A percentile compares a stretch with the other conserved stretches of the same genome.
These are phyloP conservation scores for Neonectria neomacrospora DNA, from an alignment of 2,329 filamentous ascomycete species.

Conservation along the genomic window DNA sequence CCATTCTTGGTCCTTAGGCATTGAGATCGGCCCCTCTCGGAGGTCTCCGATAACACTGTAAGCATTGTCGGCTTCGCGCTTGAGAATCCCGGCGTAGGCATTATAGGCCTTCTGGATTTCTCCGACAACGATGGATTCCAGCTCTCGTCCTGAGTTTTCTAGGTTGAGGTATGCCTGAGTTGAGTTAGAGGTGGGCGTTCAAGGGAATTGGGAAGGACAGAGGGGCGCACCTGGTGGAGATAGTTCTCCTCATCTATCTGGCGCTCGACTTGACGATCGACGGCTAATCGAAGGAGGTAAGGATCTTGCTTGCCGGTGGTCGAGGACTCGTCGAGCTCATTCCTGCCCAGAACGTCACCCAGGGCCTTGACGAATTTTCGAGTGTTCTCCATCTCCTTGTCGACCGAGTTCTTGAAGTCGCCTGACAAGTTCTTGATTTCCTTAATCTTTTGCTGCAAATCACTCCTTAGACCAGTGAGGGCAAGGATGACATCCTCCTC, in stretches of 20 bases:
- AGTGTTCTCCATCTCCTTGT: constrained; percentile 92
- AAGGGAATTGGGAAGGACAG: too few relatives aligned
- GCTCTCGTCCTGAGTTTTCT: constrained; percentile 91
- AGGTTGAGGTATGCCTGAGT: constrained; percentile 89
- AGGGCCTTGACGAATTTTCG: constrained; percentile 80
- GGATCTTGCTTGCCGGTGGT: constrained; percentile 91
- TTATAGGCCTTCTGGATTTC: constrained; percentile 99
- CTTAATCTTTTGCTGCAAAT: constrained; percentile 96
- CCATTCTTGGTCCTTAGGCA: constrained; percentile 96
- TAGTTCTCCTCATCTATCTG: constrained; percentile 99
- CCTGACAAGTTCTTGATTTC: constrained; percentile 94
- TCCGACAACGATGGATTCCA: constrained; percentile 95
- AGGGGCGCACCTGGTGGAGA: constrained; percentile 77
- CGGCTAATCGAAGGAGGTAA: constrained; percentile 84
- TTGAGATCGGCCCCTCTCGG: constrained; percentile 84
- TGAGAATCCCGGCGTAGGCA: constrained; percentile 89
- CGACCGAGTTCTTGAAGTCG: constrained; percentile 96
- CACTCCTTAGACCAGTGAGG: constrained; percentile 84
- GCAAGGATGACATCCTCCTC: constrained; percentile 92
- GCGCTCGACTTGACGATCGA: constrained; percentile 89
- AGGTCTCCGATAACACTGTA: constrained; percentile 83
- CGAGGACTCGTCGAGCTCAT: constrained; percentile 77
- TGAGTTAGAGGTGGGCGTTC: constrained; percentile 6
- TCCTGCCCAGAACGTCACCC: constrained; percentile 83
- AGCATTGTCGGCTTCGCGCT: constrained; percentile 87